Base-by-base conservation (phyloP, 1,284 basidiomycete species). In the Coniferiporia sulphurascens region DNA sequence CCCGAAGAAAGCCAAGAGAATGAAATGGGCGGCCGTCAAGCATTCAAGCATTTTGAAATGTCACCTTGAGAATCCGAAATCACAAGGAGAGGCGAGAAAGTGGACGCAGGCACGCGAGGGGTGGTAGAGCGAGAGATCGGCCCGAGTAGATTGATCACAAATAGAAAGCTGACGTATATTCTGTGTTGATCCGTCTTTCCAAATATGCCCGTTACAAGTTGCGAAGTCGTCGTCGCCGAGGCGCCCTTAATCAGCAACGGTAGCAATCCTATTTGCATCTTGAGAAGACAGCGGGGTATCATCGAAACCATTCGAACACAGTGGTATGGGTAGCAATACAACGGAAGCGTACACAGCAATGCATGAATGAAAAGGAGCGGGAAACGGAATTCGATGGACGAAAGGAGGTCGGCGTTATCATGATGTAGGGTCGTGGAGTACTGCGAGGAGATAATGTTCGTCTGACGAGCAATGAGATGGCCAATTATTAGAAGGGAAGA, bases 361-460 rank as follows among this genome's bases (percentile, higher is more conserved):
- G 48, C 17, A 38, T 9, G 21, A 21, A 15, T 15, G 35, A 35
- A 54, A 54, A 36, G 17, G 27, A 17, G 27, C 27, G 27, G 12
- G 19, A 38, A 41, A 45, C 41, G 56, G n/a, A 34, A 36, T 53
- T 9, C 48, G 34, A 43, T 35, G 59, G 17, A 7, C 4, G 13
- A 5, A 5, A 5, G 27, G 27, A 27, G 27, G 27, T 27, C 27
- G 5, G 27, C 15, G 41, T 22, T 36, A 43, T 72, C 65, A 76
- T 48, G 73, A 71, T 15, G 75, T 69, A 1, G 92, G 91, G 71
- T 93, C 91, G 68, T 93, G 90, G 21, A 94, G 75, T 6, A 93
- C 89, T 7, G 89, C 90, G 22, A 94, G 79, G n/a, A 94, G 76
- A 74, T 89, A 94, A 67, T 82, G 79, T 61, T 89, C 86, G 67